phyloP scores from a whole-genome alignment of 2,329 filamentous ascomycete genomes.

The Xylariaceae sp. region DNA sequence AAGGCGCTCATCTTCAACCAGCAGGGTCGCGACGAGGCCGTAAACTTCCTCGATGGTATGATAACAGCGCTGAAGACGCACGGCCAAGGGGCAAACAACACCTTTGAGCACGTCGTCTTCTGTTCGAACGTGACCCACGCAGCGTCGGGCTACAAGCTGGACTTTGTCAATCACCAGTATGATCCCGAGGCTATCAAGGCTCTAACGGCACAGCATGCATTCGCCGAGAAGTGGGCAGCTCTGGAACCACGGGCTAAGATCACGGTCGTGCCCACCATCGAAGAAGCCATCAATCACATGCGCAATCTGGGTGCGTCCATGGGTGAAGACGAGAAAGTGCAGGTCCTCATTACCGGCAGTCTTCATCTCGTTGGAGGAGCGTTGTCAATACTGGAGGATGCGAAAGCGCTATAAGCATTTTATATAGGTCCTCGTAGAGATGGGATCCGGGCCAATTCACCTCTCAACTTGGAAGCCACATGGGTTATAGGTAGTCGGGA shows the following conservation, averaged over 20 bases:
- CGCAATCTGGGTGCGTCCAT: slow-evolving; percentile 34
- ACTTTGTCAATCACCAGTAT: slow-evolving; percentile 53
- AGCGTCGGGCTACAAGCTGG: slow-evolving; percentile 46
- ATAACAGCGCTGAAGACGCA: slow-evolving; percentile 34
- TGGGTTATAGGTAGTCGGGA: slow-evolving; percentile 2
- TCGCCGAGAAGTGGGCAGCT: slow-evolving; percentile 46
- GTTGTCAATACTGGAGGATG: slow-evolving; percentile 44
- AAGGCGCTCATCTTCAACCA: slow-evolving; percentile 84
- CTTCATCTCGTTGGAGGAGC: slow-evolving; percentile 57
- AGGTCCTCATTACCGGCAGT: slow-evolving; percentile 56
- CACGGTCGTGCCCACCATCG: slow-evolving; percentile 47
- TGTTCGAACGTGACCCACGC: slow-evolving; percentile 67
- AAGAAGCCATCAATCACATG: slow-evolving; percentile 49
- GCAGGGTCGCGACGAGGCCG: slow-evolving; percentile 51
- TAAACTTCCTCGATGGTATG: slow-evolving; percentile 49
- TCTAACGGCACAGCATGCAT: slow-evolving; percentile 48
- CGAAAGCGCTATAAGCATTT: slow-evolving; percentile 36
- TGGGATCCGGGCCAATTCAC: neutral
- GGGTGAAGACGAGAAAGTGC: slow-evolving; percentile 35
- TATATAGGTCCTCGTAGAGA: neutral
- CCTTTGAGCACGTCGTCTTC: slow-evolving; percentile 73
- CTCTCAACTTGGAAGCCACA: neutral
- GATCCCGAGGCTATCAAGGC: slow-evolving; percentile 47
- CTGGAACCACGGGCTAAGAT: slow-evolving; percentile 45
- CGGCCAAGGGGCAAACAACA: slow-evolving; percentile 26